Conservation (phyloP, 345 rosid genomes). For the Populus tremula region DNA sequence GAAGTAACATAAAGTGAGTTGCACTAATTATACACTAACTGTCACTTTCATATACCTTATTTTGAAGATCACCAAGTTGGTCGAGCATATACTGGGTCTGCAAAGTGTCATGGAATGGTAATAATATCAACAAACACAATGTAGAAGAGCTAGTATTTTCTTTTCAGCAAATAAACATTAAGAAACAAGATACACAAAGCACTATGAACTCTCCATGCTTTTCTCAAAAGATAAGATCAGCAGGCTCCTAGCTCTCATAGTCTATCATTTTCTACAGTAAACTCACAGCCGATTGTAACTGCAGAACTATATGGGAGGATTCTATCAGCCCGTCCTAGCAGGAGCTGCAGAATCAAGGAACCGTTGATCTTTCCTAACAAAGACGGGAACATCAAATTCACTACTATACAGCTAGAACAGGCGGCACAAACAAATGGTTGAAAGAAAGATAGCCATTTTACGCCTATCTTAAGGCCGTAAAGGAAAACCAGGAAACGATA, state of each 20-base stretch:
- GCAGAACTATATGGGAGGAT: too few species aligned
- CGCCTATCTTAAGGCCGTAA: background rate
- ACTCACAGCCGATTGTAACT: background rate
- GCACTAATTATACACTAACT: background rate
- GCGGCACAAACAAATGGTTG: background rate
- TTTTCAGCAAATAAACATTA: background rate
- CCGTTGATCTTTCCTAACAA: background rate
- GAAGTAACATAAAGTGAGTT: slow-evolving; percentile 1
- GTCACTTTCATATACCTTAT: slow-evolving; percentile 44
- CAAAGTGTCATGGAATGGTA: background rate
- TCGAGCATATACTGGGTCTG: slow-evolving; percentile 96
- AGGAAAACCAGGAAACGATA: too few species aligned
- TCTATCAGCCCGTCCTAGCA: too few species aligned
- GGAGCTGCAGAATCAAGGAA: background rate
- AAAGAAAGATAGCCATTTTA: background rate
- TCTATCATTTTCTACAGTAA: background rate
- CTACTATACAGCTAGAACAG: background rate
- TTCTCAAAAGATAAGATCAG: background rate
- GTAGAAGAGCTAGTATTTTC: background rate
- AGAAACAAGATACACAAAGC: background rate
- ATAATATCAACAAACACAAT: background rate
- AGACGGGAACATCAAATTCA: background rate
- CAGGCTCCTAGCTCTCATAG: background rate
- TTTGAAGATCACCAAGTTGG: slow-evolving; percentile 89
- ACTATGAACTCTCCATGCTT: background rate